phyloP scores from a whole-genome alignment of 805 yeast species.

The Candida corydali region DNA sequence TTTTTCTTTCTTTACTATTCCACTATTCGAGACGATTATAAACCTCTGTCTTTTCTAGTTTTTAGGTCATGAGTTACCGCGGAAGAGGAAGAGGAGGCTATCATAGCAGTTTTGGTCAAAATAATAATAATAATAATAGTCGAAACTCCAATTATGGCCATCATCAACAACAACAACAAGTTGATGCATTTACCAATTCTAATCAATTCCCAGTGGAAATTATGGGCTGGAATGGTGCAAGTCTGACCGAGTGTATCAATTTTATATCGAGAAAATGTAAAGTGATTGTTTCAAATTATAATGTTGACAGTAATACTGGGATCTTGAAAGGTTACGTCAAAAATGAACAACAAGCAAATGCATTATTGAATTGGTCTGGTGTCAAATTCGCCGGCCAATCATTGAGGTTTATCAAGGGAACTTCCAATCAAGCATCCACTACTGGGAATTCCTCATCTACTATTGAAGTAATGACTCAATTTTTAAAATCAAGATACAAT shows the following conservation, averaged over 20 bases:
- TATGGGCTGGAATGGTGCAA: constrained; percentile 79
- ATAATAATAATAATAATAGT: constrained; percentile 10
- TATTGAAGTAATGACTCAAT: constrained; percentile 55
- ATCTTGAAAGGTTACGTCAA: constrained; percentile 58
- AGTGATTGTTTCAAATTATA: constrained; percentile 49
- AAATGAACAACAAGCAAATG: constrained; percentile 52
- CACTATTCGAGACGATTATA: neutral
- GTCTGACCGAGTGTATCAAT: constrained; percentile 59
- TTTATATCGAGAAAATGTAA: constrained; percentile 68
- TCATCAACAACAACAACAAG: constrained; percentile 16
- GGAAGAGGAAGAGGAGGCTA: constrained; percentile 33
- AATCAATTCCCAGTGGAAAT: constrained; percentile 54
- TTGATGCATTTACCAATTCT: constrained; percentile 24
- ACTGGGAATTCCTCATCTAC: constrained; percentile 28
- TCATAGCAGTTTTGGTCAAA: constrained; percentile 7
- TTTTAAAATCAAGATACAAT: constrained; percentile 66
- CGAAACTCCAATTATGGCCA: constrained; percentile 3
- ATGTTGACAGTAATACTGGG: constrained; percentile 46
- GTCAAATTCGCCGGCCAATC: constrained; percentile 74
- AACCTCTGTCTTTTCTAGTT: neutral
- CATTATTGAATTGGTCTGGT: constrained; percentile 63
- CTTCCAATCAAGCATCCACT: constrained; percentile 7
- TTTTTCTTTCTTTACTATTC: neutral
- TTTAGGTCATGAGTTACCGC: constrained; percentile 29
- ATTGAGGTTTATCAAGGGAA: constrained; percentile 46